Evolutionary conservation across 2,329 filamentous ascomycete genomes (phyloP), one percentile per base, ranked within the genome.

Genomic region (Pseudocercospora cruenta): DNA sequence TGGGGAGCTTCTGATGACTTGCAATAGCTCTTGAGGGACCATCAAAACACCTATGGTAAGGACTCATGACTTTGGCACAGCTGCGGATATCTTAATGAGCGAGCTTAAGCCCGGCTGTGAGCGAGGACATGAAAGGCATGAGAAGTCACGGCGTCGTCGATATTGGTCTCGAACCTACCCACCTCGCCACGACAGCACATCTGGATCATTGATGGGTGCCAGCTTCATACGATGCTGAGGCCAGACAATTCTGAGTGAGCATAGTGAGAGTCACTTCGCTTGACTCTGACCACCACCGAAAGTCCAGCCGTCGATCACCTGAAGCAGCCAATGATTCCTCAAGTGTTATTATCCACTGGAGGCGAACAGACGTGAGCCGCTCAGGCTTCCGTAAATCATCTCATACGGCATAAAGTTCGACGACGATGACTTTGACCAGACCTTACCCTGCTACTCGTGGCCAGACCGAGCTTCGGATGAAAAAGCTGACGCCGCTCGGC

Each of bases 1-100:
- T 55, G 51, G 51, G 51, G 51, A 26, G 51, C 51, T 31, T 26
- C 51, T 10, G 51, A 55, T n/a, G 51, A 55, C 16, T 26, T 55
- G 51, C 51, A 31, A 19, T 55, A 26, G 26, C 47, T 51, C 22
- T 14, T 10, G 2, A 14, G 36, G 2, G 9, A 14, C 1, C 10
- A 33, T 4, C 9, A 7, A 12, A 8, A 31, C 28, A 8, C 7
- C 2, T 9, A 31, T 36, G 33, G 33, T 6, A 14, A 4, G 12
- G 10, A 12, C 16, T 12, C 7, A 4, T 33, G 31, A 8, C 10
- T 8, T 36, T 36, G 4, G 14, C 36, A 39, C n/a, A 1, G 36
- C 36, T n/a, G 14, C 14, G 4, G 16, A 8, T 9, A 19, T 8
- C 0, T 19, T 4, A 6, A 43, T 19, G 39, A 43, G 39, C 6